Evolutionary conservation across 495 filamentous ascomycete genomes (phyloP), one percentile per base, ranked within the genome.

Genomic region (Baudoinia panamericana): DNA sequence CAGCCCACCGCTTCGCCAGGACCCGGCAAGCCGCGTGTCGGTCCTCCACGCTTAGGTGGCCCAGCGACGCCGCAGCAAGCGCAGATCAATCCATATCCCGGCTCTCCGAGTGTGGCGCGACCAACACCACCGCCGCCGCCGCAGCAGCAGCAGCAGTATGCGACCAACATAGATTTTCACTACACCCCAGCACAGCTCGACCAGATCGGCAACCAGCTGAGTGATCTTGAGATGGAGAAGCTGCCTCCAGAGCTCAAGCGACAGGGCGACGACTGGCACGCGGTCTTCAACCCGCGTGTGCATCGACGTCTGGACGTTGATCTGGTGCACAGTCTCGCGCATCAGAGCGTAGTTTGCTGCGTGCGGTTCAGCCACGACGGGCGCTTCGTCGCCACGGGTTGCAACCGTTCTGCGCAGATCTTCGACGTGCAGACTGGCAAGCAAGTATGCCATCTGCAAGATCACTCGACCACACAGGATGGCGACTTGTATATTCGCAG

Each of bases 51-150:
- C 10, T 53, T 77, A 49, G 56, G 75, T 57, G 63, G 63, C 41
- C 75, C 79, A 22, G 84, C 76, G 32, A 96, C 90, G 35, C 90
- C 88, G 10, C 86, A 94, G 59, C 85, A 94, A 58, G 78, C 75
- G 51, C 81, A 82, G 35, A 74, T 76, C 37, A 72, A 82, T 18
- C 77, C 83, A 25, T 94, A 94, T 60, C 77, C 83, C 7, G 85
- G 84, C 21, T 93, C 92, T n/a, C 87, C 87, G 26, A 26, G 86
- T 53, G 76, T 90, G 33, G 75, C 78, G 27, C 83, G 86, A 32
- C 87, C 84, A 2, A 84, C 80, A 6, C 82, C 85, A 21, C 78
- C 70, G 30, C 70, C 62, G 29, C n/a, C n/a, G n/a, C n/a, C n/a
- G n/a, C 62, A 48, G 56, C 62, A 62, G 43, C 65, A 60, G 50